Evolutionary conservation across 192 early-diverging fungal species (phyloP), one percentile per base, ranked within the genome.

Genomic region (Coemansia aciculifera): DNA sequence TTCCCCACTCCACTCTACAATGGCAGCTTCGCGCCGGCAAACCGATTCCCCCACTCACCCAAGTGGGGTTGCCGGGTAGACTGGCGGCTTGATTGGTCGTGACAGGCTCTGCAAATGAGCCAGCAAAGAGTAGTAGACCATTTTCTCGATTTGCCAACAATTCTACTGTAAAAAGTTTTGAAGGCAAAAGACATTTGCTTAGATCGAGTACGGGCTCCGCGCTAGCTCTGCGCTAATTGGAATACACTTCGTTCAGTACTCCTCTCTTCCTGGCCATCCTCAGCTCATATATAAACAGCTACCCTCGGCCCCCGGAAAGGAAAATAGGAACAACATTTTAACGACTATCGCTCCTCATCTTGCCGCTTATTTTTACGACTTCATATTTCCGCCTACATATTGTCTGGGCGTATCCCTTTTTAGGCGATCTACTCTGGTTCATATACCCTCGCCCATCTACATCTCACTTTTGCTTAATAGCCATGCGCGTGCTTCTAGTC

Each of bases 401-500:
- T 37, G 29, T 32, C 15, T 9, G 29, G 57, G 57, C 57, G 34
- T 29, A 21, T 23, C 19, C 7, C 29, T 15, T 49, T 51, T 11
- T 27, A 48, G 64, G 49, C 48, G 51, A 54, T 54, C 51, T 12
- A 54, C 6, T 52, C 49, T 8, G 48, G 43, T n/a, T n/a, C 39
- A 11, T 40, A 15, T 34, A 27, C n/a, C 19, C 17, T 40, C 21
- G 6, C 31, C 8, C 24, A 24, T 23, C 52, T 27, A 19, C n/a
- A 57, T 51, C 31, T 29, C 48, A 12, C 44, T 9, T 42, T n/a
- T 15, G 17, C 15, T 34, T 49, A 39, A n/a, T 38, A 60, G n/a
- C 24, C 23, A 81, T 82, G 79, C 75, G 75, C 37, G 79, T 82
- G 27, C 79, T 77, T 5, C 74, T 82, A 27, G 67, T 68, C 54